Base-by-base conservation (phyloP, 2,329 filamentous ascomycete genomes). In the Aspergillus intermedius region DNA sequence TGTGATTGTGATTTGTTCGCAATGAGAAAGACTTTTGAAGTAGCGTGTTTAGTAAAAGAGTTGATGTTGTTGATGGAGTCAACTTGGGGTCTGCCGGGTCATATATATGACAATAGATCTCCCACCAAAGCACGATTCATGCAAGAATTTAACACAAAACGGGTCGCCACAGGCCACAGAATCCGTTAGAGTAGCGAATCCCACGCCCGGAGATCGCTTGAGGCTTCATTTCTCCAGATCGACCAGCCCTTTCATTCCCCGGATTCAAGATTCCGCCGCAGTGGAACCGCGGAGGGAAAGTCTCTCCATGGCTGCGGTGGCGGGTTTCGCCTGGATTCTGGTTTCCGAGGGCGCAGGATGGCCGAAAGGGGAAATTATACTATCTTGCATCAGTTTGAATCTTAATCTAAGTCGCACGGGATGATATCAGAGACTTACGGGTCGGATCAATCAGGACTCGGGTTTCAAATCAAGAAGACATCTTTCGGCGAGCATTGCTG, bases 231-330 rank as follows among this genome's bases (percentile, higher is more conserved):
- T n/a, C 52, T 48, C 17, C 34, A 37, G 34, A 37, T 37, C n/a
- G 34, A 37, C 34, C 39, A 50, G 48, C 52, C 53, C 30, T 37
- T 56, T 50, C 52, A 53, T 42, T 44, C 42, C 23, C n/a, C 63
- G 64, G 64, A 65, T 66, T 60, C 59, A 50, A 53, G 61, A 58
- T 64, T 66, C 63, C 64, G 64, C 47, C 13, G 37, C 34, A 23
- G 41, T 23, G 51, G 42, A 46, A 54, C 46, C 13, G 43, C 25
- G 42, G 25, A 19, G 37, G 37, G 37, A 40, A 40, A 21, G 15
- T 21, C 37, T 40, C 37, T 21, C 37, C 37, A 40, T 40, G 37
- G 37, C 17, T 40, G 37, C 37, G 22, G 22, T 39, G 25, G 28
- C 45, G 45, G 46, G 43, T 44, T 25, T 28, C 30, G 41, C 17